These are phyloP conservation scores for Monascus purpureus DNA, from an alignment of 495 filamentous ascomycete species.

Conservation along the genomic window DNA sequence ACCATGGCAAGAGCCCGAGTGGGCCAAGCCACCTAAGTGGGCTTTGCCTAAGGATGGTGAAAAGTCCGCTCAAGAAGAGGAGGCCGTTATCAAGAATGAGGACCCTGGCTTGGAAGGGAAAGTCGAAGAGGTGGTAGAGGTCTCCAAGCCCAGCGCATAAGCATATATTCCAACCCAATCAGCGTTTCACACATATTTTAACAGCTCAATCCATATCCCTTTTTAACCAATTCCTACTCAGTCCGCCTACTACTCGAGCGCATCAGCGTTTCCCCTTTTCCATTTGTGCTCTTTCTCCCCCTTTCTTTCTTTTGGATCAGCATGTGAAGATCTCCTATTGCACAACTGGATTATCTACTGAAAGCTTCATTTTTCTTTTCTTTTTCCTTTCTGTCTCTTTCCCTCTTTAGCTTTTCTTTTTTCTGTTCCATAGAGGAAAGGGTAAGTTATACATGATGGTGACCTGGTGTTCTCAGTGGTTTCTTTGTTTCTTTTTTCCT, in stretches of 20 bases:
- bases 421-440: too few species aligned
- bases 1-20: constrained; percentile 78
- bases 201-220: too few species aligned
- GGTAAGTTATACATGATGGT: too few species aligned
- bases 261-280: constrained; percentile 1
- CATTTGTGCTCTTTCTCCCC: not conserved
- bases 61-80: constrained; percentile 2
- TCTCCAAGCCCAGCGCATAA: constrained; percentile 20
- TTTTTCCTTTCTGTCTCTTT: constrained; percentile 4
- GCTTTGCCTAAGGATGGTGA: constrained; percentile 24
- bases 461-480: too few species aligned
- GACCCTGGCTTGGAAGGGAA: constrained; percentile 20
- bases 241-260: too few species aligned
- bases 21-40: constrained; percentile 58
- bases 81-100: constrained; percentile 12
- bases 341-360: too few species aligned
- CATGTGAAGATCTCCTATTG: too few species aligned
- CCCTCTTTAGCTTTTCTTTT: too few species aligned
- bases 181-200: too few species aligned
- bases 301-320: not conserved
- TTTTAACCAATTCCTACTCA: too few species aligned
- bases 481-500: too few species aligned
- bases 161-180: too few species aligned
- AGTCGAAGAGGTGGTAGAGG: constrained; percentile 15
- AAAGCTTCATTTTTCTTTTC: constrained; percentile 1